A percentile compares a stretch with the other conserved stretches of the same genome.
These are phyloP conservation scores for Thyridium curvatum DNA, from an alignment of 2,329 filamentous ascomycete genomes.

Conservation along the genomic window DNA sequence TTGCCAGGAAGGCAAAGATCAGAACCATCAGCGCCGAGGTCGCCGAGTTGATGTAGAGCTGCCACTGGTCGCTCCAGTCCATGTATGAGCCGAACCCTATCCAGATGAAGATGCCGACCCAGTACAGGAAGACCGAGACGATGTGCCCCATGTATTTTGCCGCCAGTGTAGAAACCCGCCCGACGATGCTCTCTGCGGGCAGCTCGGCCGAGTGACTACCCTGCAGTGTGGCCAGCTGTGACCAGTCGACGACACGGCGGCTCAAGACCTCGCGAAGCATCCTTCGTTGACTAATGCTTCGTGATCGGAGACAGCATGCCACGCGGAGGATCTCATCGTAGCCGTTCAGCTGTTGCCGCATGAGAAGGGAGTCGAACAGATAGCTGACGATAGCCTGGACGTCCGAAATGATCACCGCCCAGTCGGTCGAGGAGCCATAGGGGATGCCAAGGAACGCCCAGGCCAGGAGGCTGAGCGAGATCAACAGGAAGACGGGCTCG, in stretches of 20 bases:
- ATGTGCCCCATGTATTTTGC: slow-evolving; percentile 21
- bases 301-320: background rate
- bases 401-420: slow-evolving; percentile 28
- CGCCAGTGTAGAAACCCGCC: slow-evolving; percentile 16
- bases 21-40: slow-evolving; percentile 35
- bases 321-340: slow-evolving; percentile 20
- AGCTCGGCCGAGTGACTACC: slow-evolving; percentile 12
- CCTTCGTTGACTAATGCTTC: slow-evolving; percentile 7
- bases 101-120: slow-evolving; percentile 27
- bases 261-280: too few species aligned
- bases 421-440: slow-evolving; percentile 22
- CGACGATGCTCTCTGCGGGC: slow-evolving; percentile 21
- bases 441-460: slow-evolving; percentile 23
- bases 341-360: slow-evolving; percentile 29
- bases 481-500: slow-evolving; percentile 14
- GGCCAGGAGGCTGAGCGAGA: slow-evolving; percentile 18
- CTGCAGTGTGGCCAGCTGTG: slow-evolving; percentile 9
- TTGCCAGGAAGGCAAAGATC: slow-evolving; percentile 29
- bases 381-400: slow-evolving; percentile 28
- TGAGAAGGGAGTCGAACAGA: slow-evolving; percentile 28
- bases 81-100: slow-evolving; percentile 20
- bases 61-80: slow-evolving; percentile 26
- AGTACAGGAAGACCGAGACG: slow-evolving; percentile 22
- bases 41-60: slow-evolving; percentile 35
- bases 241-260: too few species aligned